Conservation (phyloP, 1,284 basidiomycete species). For the Puccinia hordei region DNA sequence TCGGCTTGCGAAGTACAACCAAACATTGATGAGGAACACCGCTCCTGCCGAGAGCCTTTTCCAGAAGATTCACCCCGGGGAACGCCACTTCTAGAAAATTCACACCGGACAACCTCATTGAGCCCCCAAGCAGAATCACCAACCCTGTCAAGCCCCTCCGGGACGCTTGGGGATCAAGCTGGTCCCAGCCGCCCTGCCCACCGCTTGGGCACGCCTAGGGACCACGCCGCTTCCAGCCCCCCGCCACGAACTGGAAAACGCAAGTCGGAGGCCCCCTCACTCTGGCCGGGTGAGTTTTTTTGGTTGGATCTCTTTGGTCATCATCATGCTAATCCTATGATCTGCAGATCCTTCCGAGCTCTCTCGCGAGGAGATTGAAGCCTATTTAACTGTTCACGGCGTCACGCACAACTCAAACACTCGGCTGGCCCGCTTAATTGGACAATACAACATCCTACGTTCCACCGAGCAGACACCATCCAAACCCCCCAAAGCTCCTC, state of each 20-base stretch:
- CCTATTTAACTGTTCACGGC: neutral
- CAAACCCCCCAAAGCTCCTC: conserved; percentile 4
- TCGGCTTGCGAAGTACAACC: too few relatives aligned
- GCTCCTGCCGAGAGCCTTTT: too few relatives aligned
- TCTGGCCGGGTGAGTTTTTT: conserved; percentile 14
- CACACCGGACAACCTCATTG: neutral
- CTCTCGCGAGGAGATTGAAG: neutral
- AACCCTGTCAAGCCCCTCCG: neutral
- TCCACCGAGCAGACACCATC: neutral
- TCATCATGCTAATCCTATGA: neutral
- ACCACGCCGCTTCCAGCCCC: neutral
- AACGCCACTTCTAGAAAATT: too few relatives aligned
- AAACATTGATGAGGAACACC: too few relatives aligned
- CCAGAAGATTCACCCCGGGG: too few relatives aligned
- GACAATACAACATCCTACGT: neutral
- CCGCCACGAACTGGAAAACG: neutral
- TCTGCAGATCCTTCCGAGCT: conserved; percentile 5
- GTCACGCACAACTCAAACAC: neutral
- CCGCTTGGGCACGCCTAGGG: neutral
- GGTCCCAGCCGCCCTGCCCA: neutral
- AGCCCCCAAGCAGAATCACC: neutral
- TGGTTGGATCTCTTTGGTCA: neutral
- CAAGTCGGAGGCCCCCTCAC: conserved; percentile 6
- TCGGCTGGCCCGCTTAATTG: neutral
- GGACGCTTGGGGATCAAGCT: neutral